A percentile compares a stretch with the other conserved stretches of the same genome.
Evolutionary conservation across 306 rosid genomes (phyloP).

Genomic region (Vigna angularis): DNA sequence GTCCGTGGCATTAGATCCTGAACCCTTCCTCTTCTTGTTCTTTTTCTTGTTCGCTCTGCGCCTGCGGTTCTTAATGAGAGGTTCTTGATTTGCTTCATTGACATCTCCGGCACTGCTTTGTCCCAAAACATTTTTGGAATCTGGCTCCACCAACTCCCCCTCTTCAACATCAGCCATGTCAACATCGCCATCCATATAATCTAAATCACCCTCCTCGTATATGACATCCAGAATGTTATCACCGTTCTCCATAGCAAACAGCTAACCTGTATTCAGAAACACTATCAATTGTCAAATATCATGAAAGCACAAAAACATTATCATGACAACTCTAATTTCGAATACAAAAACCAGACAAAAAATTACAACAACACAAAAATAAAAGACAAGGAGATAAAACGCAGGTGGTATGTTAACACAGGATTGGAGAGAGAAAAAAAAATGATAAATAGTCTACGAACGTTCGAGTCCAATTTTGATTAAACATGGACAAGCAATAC

Average conservation of each 20-base stretch:
- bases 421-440: not conserved
- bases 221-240: conserved; percentile 73
- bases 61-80: conserved; percentile 44
- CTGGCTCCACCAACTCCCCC: conserved; percentile 74
- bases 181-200: conserved; percentile 55
- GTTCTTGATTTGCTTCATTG: conserved; percentile 46
- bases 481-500: not conserved
- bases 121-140: conserved; percentile 38
- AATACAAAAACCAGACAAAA: not conserved
- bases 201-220: conserved; percentile 52
- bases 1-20: not conserved
- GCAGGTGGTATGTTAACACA: not conserved
- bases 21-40: conserved; percentile 39
- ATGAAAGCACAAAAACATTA: not conserved
- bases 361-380: not conserved
- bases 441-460: not conserved
- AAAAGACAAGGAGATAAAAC: not conserved
- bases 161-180: conserved; percentile 91
- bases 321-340: not conserved
- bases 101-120: conserved; percentile 34
- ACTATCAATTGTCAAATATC: not conserved
- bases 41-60: conserved; percentile 64
- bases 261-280: not conserved
- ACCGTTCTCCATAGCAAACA: conserved; percentile 60
- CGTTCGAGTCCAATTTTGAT: not conserved